These are phyloP conservation scores for Hemisphaericaspora xylanilytica DNA, from an alignment of 1,139 yeast genomes.

Conservation along the genomic window DNA sequence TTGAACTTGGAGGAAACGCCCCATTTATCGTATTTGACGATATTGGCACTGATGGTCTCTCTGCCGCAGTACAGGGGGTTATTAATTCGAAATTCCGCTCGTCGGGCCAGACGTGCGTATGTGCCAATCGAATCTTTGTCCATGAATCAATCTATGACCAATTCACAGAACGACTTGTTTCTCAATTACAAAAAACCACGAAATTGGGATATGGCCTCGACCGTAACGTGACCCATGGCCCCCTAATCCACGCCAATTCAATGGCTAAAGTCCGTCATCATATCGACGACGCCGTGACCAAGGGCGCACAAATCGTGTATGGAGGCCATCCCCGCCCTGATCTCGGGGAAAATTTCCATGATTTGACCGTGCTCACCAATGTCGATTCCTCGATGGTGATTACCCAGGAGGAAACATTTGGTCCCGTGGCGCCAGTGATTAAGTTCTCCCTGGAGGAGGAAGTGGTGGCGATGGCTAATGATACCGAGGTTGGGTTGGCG, in stretches of 20 bases:
- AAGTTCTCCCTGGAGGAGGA: constrained; percentile 65
- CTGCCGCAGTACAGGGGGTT: constrained; percentile 73
- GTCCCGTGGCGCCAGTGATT: constrained; percentile 81
- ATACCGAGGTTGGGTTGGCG: constrained; percentile 49
- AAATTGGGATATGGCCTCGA: constrained; percentile 76
- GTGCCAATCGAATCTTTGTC: constrained; percentile 78
- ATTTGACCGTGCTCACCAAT: constrained; percentile 68
- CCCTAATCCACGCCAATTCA: constrained; percentile 68
- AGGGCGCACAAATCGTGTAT: constrained; percentile 64
- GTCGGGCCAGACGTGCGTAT: constrained; percentile 90
- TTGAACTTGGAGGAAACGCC: constrained; percentile 94
- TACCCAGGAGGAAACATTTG: constrained; percentile 78
- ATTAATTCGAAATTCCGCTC: constrained; percentile 58
- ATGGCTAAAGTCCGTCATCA: constrained; percentile 68
- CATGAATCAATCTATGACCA: constrained; percentile 70
- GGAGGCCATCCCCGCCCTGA: constrained; percentile 67
- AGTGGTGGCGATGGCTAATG: constrained; percentile 68
- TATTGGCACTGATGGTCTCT: constrained; percentile 75
- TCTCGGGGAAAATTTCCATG: constrained; percentile 74
- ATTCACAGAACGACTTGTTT: constrained; percentile 41
- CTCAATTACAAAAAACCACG: constrained; percentile 47
- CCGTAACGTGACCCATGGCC: constrained; percentile 71
- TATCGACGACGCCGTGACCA: constrained; percentile 67
- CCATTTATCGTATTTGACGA: constrained; percentile 87
- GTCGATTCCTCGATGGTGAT: constrained; percentile 66